Conservation (phyloP, 2,329 filamentous ascomycete genomes). For the Aspergillus viridinutans region DNA sequence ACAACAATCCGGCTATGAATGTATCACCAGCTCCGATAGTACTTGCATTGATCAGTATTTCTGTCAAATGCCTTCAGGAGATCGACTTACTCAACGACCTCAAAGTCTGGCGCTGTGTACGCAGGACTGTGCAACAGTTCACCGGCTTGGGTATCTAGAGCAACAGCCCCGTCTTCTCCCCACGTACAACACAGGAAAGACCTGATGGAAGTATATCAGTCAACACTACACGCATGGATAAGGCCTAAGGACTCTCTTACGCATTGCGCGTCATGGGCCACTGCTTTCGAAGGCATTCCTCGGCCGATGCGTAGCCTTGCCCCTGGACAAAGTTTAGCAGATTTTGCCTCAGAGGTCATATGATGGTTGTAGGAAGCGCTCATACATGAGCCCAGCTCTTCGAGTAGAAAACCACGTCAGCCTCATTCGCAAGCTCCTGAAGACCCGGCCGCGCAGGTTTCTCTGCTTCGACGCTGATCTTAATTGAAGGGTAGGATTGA, state of each 20-base stretch:
- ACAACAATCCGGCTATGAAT: slow-evolving; percentile 68
- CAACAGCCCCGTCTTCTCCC: slow-evolving; percentile 52
- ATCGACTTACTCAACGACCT: slow-evolving; percentile 56
- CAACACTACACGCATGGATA: background rate
- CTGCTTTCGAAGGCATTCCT: slow-evolving; percentile 50
- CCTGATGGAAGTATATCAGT: slow-evolving; percentile 21
- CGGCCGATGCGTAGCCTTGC: slow-evolving; percentile 43
- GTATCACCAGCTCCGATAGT: slow-evolving; percentile 72
- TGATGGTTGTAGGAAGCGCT: background rate
- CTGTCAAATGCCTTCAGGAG: background rate
- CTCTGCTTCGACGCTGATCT: slow-evolving; percentile 67
- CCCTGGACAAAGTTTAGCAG: slow-evolving; percentile 12
- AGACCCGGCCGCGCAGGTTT: slow-evolving; percentile 62
- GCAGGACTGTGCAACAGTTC: slow-evolving; percentile 42
- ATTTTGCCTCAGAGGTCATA: background rate
- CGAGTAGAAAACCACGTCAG: slow-evolving; percentile 71
- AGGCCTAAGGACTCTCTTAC: slow-evolving; percentile 34
- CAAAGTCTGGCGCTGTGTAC: slow-evolving; percentile 31
- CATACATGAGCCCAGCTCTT: slow-evolving; percentile 64
- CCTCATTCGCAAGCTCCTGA: slow-evolving; percentile 55
- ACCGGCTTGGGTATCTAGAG: slow-evolving; percentile 35
- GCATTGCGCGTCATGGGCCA: slow-evolving; percentile 37
- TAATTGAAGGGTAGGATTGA: slow-evolving; percentile 39
- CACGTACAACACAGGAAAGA: slow-evolving; percentile 54
- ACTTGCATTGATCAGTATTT: slow-evolving; percentile 37